These are phyloP conservation scores for Phytophthora hybrid DNA, from an alignment of 352 stramenopile species.

Conservation along the genomic window DNA sequence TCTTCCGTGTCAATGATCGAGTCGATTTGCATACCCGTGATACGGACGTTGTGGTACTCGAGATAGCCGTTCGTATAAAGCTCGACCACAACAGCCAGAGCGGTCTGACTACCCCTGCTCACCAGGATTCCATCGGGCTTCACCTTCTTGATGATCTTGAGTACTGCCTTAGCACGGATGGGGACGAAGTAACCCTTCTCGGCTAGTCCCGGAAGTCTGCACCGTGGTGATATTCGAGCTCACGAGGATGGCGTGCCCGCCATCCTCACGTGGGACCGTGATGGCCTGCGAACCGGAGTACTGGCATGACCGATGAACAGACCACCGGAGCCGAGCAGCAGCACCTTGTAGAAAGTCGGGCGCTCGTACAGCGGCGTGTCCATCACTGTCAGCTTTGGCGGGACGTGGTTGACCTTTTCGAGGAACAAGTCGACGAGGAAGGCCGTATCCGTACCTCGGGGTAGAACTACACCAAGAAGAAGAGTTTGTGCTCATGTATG, in stretches of 20 bases:
- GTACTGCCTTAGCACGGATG: no score
- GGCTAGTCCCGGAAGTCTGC: no score
- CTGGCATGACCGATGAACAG: constrained; percentile 95
- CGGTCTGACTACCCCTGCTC: constrained; percentile 99
- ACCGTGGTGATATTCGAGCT: constrained; percentile 94
- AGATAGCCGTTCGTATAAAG: constrained; percentile 95
- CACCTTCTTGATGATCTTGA: constrained; percentile 95
- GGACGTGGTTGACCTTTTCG: no score
- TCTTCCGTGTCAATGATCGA: constrained; percentile 98
- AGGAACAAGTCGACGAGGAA: no score
- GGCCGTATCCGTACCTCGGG: no score
- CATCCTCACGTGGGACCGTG: constrained; percentile 95
- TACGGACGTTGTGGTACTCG: constrained; percentile 93
- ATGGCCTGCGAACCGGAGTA: constrained; percentile 97
- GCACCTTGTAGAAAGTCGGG: constrained; percentile 91
- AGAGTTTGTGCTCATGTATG: no score
- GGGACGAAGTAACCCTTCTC: no score
- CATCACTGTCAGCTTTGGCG: constrained; percentile 52
- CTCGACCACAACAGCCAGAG: constrained; percentile 97
- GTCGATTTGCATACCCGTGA: constrained; percentile 97
- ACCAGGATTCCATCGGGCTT: constrained; percentile 98
- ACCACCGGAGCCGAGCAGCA: constrained; percentile 94
- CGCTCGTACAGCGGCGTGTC: constrained; percentile 79
- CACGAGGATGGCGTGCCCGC: constrained; percentile 93
- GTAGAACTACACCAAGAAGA: no score